These are phyloP conservation scores for Suillus occidentalis DNA, from an alignment of 768 basidiomycete genomes.

Conservation along the genomic window DNA sequence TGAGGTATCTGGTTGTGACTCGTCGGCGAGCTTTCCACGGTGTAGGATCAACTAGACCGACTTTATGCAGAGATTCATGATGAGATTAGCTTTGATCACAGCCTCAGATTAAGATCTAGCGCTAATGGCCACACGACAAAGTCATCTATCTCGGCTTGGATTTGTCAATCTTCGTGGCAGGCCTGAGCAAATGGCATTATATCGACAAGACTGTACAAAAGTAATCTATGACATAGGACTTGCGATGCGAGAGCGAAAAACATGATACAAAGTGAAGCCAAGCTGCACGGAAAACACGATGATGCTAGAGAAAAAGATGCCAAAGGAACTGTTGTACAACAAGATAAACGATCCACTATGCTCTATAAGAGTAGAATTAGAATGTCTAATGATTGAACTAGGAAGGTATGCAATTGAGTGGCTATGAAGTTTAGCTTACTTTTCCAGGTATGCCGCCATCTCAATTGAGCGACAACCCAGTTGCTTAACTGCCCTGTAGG, in stretches of 20 bases:
- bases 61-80: not conserved
- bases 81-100: conserved; percentile 2
- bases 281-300: conserved; percentile 5
- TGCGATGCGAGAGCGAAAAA: not conserved
- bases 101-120: conserved; percentile 4
- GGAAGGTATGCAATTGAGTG: conserved; percentile 21
- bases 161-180: not conserved
- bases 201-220: not conserved
- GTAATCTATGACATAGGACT: not conserved
- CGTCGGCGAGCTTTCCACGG: not conserved
- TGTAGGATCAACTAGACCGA: not conserved
- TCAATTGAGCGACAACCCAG: conserved; percentile 11
- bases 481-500: conserved; percentile 34
- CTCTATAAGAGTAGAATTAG: conserved; percentile 15
- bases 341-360: conserved; percentile 17
- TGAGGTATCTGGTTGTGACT: not conserved
- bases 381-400: conserved; percentile 17
- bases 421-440: conserved; percentile 12
- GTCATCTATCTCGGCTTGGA: not conserved
- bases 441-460: conserved; percentile 12
- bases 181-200: not conserved
- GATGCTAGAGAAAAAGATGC: conserved; percentile 8
- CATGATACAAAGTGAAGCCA: conserved; percentile 4
- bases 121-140: not conserved
- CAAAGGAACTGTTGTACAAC: conserved; percentile 11